Base-by-base conservation (phyloP, 257 asterid species). In the Solanum neorickii region DNA sequence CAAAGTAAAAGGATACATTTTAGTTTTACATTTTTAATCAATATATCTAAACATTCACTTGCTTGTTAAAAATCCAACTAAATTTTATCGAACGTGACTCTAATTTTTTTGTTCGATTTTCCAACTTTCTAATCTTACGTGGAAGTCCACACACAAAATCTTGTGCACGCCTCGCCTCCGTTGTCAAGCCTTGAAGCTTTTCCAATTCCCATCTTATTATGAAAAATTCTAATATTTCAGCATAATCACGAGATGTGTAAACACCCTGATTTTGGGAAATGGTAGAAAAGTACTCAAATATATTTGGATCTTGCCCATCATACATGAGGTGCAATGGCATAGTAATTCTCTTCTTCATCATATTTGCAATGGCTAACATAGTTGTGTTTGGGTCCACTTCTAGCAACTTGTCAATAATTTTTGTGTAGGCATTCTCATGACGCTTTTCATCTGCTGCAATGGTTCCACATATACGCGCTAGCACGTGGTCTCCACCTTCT, bases 321-420 rank as follows among this genome's bases (percentile, higher is more conserved):
- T 86, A 52, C 92, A 89, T 88, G 12, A 90, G 83, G 44, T 92
- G 89, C 59, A 89, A 66, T 12, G 93, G 92, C 93, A 90, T 92
- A 9, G 47, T 88, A 13, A 92, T 88, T 21, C 83, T 91, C 89
- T 87, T 91, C 16, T 88, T 89, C 93, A 89, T 87, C 93, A 91
- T 88, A 49, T 92, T 83, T 6, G 84, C 93, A 29, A 92, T 89
- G 18, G 91, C 93, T 7, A 88, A 4, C 88, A 88, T 87, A 44
- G 60, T 49, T 9, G 23, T 49, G 23, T 49, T 49, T 0, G 60
- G 60, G 60, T 49, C 52, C 18, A 12, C 27, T 46, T 91, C 91
- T 0, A 89, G 87, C 5, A 92, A 89, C 14, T 90, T 91, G 3
- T 86, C 91, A 2, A 91, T 65, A 3, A 90, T 87, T 16, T 33